phyloP scores from a whole-genome alignment of 2,329 filamentous ascomycete species.

The Fusarium staphyleae region DNA sequence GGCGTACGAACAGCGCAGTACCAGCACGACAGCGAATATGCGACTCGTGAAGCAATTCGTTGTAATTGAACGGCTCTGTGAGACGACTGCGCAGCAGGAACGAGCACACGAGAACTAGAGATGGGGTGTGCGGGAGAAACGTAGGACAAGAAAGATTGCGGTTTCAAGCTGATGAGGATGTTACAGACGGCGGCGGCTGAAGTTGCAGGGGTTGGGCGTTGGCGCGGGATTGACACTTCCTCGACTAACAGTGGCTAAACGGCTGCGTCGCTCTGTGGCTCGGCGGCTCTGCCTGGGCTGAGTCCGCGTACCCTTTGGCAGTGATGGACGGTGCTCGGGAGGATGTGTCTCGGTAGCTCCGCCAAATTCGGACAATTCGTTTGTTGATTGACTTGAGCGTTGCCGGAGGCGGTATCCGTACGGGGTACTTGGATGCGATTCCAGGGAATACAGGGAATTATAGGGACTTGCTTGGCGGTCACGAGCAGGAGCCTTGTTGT shows the following conservation, averaged over 20 bases:
- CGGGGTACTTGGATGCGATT: neutral
- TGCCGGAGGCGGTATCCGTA: neutral
- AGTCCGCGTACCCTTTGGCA: constrained; percentile 6
- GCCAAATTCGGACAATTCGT: neutral
- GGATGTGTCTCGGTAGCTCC: constrained; percentile 19
- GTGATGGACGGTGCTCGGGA: neutral
- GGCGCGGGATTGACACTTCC: constrained; percentile 5
- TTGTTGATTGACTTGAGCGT: neutral
- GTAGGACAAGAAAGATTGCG: constrained; percentile 19
- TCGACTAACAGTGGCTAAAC: constrained; percentile 24
- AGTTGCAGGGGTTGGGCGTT: constrained; percentile 22
- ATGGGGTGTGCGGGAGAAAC: constrained; percentile 1
- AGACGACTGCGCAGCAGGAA: constrained; percentile 18
- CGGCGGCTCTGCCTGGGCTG: constrained; percentile 5
- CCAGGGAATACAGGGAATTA: constrained; percentile 17
- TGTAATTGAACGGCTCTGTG: constrained; percentile 5
- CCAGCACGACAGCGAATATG: neutral
- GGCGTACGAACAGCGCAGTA: constrained; percentile 11
- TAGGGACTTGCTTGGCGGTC: constrained; percentile 7
- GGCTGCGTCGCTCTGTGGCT: constrained; percentile 30
- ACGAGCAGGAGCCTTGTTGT: constrained; percentile 15
- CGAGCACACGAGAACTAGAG: neutral
- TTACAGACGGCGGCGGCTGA: constrained; percentile 22
- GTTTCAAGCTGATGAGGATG: constrained; percentile 41
- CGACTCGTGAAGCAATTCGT: neutral